These are phyloP conservation scores for Alternaria infectoria DNA, from an alignment of 2,329 filamentous ascomycete genomes.

Conservation along the genomic window DNA sequence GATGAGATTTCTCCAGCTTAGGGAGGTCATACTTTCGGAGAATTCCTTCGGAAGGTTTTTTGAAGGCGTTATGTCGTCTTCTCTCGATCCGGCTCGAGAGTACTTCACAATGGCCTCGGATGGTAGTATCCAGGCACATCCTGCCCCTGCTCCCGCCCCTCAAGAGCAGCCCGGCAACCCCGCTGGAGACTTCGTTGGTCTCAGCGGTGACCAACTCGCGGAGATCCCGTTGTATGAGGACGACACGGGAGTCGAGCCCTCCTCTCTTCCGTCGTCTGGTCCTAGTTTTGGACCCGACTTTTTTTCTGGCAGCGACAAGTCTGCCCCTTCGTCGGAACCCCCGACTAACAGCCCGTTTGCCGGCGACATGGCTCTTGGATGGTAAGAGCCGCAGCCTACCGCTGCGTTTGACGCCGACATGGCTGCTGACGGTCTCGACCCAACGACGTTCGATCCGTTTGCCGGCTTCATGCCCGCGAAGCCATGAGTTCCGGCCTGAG, in stretches of 20 bases:
- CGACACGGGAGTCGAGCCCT: neutral
- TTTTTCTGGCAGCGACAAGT: neutral
- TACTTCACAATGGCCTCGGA: neutral
- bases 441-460: neutral
- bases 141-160: neutral
- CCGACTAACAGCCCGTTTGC: neutral
- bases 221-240: neutral
- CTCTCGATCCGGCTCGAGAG: neutral
- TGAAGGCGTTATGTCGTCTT: neutral
- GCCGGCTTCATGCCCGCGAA: neutral
- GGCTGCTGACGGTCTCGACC: neutral
- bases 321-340: neutral
- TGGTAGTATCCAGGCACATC: neutral
- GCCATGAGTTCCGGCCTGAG: neutral
- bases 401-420: neutral
- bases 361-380: neutral
- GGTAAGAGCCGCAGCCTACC: neutral
- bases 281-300: neutral
- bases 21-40: neutral
- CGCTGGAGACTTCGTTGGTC: neutral
- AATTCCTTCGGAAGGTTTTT: neutral
- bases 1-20: neutral
- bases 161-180: neutral
- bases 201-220: neutral
- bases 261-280: neutral